Evolutionary conservation across 148 eudicot species (phyloP), one percentile per base, ranked within the genome.

Genomic region (Nyssa sinensis): DNA sequence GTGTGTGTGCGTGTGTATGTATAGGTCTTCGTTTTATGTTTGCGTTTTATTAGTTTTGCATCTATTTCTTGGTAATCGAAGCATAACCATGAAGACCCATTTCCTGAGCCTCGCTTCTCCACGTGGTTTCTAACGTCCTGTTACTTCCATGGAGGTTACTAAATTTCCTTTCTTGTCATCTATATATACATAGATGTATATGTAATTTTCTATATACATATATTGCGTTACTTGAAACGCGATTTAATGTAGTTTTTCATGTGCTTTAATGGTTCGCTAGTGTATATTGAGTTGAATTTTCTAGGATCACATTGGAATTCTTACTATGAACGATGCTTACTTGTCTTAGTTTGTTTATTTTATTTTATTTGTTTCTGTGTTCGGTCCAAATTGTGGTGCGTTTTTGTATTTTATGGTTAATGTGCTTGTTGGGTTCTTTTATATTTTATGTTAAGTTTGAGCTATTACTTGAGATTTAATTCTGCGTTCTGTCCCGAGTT

Each of bases 31-130:
- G 32, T 24, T 51, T 63, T 34, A 32, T 64, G 28, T 37, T 64
- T 70, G 65, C 70, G 71, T 72, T 73, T 78, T 67, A 53, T 68
- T 72, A 67, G 72, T 73, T 72, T 78, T 59, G 55, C 53, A 74
- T 79, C 77, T 69, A 30, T 30, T 37, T 59, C 71, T 69, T 33
- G 73, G 67, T 59, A 75, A 75, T 75, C 71, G 66, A 41, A 24
- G 28, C 60, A 5, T 28, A 70, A 70, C 66, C 74, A 29, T n/a
- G 73, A 37, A 76, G 73, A 62, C 74, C 79, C 79, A 77, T 77
- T 77, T 29, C 53, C 74, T 77, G 58, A 47, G 47, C 35, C 51
- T 60, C 66, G 57, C 66, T 61, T 30, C 66, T 39, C 33, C 75
- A 60, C 75, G 75, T 61, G 51, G 57, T 57, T 30, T 72, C 25